Evolutionary conservation across 257 asterid genomes (phyloP), one percentile per base, ranked within the genome.

Genomic region (Handroanthus guayacan): DNA sequence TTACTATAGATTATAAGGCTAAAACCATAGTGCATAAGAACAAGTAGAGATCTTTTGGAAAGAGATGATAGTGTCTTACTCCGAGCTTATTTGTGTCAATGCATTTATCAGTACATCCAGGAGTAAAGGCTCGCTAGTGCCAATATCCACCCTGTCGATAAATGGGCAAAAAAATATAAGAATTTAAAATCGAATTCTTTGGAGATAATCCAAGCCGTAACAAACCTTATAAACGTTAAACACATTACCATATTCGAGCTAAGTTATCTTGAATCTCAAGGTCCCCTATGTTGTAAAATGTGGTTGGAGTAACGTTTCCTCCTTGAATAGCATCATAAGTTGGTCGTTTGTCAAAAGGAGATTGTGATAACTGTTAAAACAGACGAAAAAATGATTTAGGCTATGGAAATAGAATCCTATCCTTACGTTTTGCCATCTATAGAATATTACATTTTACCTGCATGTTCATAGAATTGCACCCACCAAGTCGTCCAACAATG

Each of bases 401-500:
- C 20, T 76, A 41, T 43, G 54, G 65, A 45, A 68, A 79, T 14
- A 34, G 52, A 6, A 66, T 34, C 8, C 17, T 55, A 50, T 3
- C 50, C 18, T 34, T 48, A 5, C 13, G 20, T 50, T 11, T 57
- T 25, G 9, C 12, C 50, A 37, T 18, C 10, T 2, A 2, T 52
- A 6, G 43, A 6, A n/a, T 71, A 6, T 18, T 48, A 7, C 50
- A 2, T 11, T 50, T 20, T 87, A 91, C 97, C 87, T 92, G 99
- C 99, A 95, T 89, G 81, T 95, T 92, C 97, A 95, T 80, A 10
- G 99, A 91, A 82, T 92, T 95, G 87, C 95, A 95, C 69, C 98
- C 99, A 67, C 98, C 98, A 62, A 95, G 94, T 31, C 99, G 93
- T 79, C 99, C 99, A 82, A 95, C 82, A 69, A 95, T 92, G 82